Evolutionary conservation across 768 basidiomycete genomes (phyloP).

Genomic region (Suillus subluteus): DNA sequence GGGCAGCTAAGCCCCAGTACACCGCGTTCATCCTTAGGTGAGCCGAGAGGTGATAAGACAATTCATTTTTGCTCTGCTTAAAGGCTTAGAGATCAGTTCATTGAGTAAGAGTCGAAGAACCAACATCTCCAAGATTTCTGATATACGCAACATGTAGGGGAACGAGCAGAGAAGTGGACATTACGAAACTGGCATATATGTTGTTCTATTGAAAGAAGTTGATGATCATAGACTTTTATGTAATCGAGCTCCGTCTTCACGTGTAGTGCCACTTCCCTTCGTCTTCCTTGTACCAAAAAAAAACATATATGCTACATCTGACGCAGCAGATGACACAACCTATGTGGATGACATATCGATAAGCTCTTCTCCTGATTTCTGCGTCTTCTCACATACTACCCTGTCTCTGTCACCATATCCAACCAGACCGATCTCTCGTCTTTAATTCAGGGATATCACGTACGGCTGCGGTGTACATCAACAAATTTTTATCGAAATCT

Average conservation of each 20-base stretch:
- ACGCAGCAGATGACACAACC: too few relatives aligned
- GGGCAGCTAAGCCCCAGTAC: slow-evolving; percentile 94
- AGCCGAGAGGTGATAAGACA: slow-evolving; percentile 87
- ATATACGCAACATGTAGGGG: slow-evolving; percentile 77
- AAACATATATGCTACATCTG: too few relatives aligned
- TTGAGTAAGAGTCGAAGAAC: slow-evolving; percentile 10
- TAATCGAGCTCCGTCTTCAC: background rate
- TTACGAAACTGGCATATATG: background rate
- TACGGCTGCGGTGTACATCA: too few relatives aligned
- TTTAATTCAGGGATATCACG: background rate
- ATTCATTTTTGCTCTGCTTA: slow-evolving; percentile 76
- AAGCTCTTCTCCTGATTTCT: too few relatives aligned
- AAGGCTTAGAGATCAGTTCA: slow-evolving; percentile 12
- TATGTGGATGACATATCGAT: too few relatives aligned
- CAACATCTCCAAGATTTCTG: slow-evolving; percentile 70
- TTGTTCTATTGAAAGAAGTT: background rate
- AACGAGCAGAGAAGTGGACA: slow-evolving; percentile 37
- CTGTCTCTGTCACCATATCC: background rate
- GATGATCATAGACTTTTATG: background rate
- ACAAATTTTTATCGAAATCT: background rate
- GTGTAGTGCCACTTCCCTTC: too few relatives aligned
- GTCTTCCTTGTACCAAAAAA: too few relatives aligned
- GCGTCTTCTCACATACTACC: background rate
- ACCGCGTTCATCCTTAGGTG: slow-evolving; percentile 95
- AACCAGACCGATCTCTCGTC: background rate